Conservation (phyloP, 371 early-diverging fungal species). For the Mortierella sp. region DNA sequence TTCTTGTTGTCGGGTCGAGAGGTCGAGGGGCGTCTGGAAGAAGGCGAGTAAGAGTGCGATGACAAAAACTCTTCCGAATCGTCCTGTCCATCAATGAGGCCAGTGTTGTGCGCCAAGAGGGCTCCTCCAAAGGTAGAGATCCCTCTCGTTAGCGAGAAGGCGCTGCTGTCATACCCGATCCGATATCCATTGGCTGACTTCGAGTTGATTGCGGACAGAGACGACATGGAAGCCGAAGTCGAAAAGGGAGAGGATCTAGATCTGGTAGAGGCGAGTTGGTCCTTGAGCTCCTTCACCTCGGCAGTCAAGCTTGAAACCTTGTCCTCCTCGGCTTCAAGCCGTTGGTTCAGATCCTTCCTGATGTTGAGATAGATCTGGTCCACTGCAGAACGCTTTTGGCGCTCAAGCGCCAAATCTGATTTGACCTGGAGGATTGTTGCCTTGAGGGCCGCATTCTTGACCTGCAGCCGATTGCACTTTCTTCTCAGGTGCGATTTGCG, state of each 20-base stretch:
- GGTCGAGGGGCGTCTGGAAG: background rate
- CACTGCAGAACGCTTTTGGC: constrained; percentile 35
- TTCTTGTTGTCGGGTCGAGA: background rate
- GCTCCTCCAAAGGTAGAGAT: constrained; percentile 31
- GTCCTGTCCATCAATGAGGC: constrained; percentile 36
- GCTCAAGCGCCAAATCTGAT: constrained; percentile 39
- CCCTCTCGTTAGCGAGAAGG: constrained; percentile 40
- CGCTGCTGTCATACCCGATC: constrained; percentile 37
- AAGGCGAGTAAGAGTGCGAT: constrained; percentile 28
- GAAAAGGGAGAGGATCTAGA: constrained; percentile 7
- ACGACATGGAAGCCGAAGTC: background rate
- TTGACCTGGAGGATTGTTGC: constrained; percentile 31
- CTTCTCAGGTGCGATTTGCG: constrained; percentile 33
- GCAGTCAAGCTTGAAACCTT: constrained; percentile 23
- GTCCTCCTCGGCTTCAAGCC: constrained; percentile 38
- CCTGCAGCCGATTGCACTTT: constrained; percentile 27
- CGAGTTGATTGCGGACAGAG: background rate
- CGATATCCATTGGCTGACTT: constrained; percentile 5
- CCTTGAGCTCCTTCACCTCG: constrained; percentile 39
- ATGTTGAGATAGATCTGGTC: constrained; percentile 41
- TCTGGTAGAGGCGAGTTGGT: constrained; percentile 16
- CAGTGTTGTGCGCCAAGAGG: constrained; percentile 20
- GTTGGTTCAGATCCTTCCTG: constrained; percentile 36
- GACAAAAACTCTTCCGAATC: constrained; percentile 48
- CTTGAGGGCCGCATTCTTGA: constrained; percentile 35